Percentiles rank a stretch among this genome's conserved stretches.
These are phyloP conservation scores for Mikania micrantha DNA, from an alignment of 129 eudicot genomes.

Conservation along the genomic window DNA sequence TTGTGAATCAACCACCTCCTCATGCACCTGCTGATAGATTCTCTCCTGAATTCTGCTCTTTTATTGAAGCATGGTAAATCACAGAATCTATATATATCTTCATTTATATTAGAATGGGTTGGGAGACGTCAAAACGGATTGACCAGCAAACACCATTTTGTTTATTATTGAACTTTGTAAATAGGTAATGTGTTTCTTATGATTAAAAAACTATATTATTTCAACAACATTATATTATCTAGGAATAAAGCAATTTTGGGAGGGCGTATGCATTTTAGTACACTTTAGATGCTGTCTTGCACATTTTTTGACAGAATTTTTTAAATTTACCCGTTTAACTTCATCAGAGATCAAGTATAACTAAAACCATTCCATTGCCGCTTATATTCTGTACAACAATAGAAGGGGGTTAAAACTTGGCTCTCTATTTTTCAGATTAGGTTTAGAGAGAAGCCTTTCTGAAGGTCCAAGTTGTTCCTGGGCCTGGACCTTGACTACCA, in stretches of 20 bases:
- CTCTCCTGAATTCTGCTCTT: slow-evolving; percentile 94
- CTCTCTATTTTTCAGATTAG: background rate
- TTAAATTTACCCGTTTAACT: background rate
- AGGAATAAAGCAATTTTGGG: background rate
- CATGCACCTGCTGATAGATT: slow-evolving; percentile 63
- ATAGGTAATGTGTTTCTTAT: background rate
- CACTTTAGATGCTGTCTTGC: background rate
- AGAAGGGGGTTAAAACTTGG: background rate
- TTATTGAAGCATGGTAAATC: slow-evolving; percentile 86
- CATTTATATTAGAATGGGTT: background rate
- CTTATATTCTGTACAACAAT: background rate
- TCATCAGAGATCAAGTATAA: background rate
- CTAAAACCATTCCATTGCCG: background rate
- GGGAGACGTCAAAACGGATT: background rate
- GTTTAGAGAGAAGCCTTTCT: background rate
- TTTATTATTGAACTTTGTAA: background rate
- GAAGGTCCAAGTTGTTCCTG: background rate
- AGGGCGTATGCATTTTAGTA: background rate
- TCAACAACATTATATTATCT: background rate
- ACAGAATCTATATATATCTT: background rate
- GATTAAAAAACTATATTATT: background rate
- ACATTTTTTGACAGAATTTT: background rate
- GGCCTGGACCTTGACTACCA: background rate
- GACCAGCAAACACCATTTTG: slow-evolving; percentile 1
- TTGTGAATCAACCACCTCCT: slow-evolving; percentile 77